These are phyloP conservation scores for Lotmaria passim DNA, from an alignment of 208 protist genomes.

Conservation along the genomic window DNA sequence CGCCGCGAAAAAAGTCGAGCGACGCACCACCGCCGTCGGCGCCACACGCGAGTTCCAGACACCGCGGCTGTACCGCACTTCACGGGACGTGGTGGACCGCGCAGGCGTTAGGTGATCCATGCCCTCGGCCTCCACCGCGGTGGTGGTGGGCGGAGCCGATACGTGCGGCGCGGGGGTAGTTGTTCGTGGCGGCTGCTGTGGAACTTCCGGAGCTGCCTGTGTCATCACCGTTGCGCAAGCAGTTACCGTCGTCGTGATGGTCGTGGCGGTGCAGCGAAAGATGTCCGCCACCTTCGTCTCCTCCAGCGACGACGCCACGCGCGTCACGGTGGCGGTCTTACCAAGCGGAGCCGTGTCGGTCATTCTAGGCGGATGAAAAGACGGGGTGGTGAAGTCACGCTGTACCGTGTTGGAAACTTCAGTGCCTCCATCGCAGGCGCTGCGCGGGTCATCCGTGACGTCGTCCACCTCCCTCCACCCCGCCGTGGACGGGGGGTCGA, in stretches of 20 bases:
- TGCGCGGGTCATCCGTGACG: background rate
- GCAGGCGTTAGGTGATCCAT: slow-evolving; percentile 18
- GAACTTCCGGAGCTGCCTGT: background rate
- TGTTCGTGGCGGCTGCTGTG: too few relatives aligned
- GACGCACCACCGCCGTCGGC: background rate
- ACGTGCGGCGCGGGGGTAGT: too few relatives aligned
- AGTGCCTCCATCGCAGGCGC: background rate
- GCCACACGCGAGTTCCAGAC: background rate
- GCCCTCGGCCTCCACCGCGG: background rate
- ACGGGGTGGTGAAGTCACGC: background rate
- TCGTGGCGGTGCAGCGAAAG: background rate
- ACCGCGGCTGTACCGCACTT: background rate
- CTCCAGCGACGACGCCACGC: background rate
- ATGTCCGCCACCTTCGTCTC: slow-evolving; percentile 13
- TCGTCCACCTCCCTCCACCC: background rate
- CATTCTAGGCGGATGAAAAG: too few relatives aligned
- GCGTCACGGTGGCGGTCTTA: background rate
- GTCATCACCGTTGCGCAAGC: background rate
- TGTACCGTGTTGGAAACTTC: slow-evolving; percentile 1
- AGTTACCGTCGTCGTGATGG: background rate
- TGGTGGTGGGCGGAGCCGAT: background rate
- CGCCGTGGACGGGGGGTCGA: background rate
- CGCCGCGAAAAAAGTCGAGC: background rate
- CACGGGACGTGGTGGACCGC: background rate
- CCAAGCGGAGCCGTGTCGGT: background rate